Evolutionary conservation across 1,284 basidiomycete species (phyloP).

Genomic region (Malassezia sp.): DNA sequence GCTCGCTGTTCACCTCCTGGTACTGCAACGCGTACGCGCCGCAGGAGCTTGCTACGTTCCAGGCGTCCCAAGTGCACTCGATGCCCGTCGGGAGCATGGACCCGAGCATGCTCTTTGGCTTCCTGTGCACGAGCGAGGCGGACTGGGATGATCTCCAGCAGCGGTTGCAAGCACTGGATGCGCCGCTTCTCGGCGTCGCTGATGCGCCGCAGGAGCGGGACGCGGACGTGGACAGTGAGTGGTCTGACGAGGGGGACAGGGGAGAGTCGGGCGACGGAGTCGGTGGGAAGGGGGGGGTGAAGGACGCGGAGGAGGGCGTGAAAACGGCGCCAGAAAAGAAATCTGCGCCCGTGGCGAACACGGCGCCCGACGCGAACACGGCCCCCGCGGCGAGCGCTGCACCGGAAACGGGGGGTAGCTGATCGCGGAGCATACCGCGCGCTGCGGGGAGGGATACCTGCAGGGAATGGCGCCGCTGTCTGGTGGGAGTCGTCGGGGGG

Average conservation of each 20-base stretch:
- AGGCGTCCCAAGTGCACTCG: slow-evolving; percentile 82
- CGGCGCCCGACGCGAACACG: no score
- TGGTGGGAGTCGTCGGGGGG: no score
- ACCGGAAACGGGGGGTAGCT: no score
- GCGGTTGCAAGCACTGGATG: slow-evolving; percentile 48
- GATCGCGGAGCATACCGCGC: no score
- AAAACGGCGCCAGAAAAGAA: no score
- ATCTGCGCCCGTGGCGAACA: no score
- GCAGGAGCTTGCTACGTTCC: slow-evolving; percentile 70
- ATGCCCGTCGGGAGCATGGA: slow-evolving; percentile 83
- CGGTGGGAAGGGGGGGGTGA: no score
- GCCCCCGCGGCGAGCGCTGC: no score
- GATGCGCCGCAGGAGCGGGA: neutral
- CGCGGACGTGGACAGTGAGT: neutral
- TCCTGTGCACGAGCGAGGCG: slow-evolving; percentile 66
- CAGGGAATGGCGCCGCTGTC: no score
- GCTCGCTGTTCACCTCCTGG: slow-evolving; percentile 51
- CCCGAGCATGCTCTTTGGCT: slow-evolving; percentile 92
- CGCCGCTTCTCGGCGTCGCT: slow-evolving; percentile 46
- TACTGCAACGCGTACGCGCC: slow-evolving; percentile 57
- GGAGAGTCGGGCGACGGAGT: no score
- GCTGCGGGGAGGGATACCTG: no score
- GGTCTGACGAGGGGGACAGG: neutral
- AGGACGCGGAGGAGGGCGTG: no score
- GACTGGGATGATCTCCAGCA: slow-evolving; percentile 73